Base-by-base conservation (phyloP, 768 basidiomycete species). In the Agaricus blazei region DNA sequence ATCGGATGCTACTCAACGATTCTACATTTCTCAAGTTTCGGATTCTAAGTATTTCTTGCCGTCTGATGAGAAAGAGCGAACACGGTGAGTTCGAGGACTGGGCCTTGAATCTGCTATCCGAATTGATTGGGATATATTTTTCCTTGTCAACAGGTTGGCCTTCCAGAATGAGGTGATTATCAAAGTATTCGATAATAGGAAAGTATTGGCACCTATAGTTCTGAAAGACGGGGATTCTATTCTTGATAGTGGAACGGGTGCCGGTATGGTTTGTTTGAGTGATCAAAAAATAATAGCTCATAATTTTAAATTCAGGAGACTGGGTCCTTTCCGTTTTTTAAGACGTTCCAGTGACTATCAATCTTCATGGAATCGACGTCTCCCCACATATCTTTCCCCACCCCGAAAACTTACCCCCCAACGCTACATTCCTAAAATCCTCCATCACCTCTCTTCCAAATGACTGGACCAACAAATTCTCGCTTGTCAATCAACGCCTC, bases 361-460 rank as follows among this genome's bases (percentile, higher is more conserved):
- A 56, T 9, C 54, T 63, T 31, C 54, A 56, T 24, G 63, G 63
- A 40, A 54, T 62, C 34, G 65, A 66, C 56, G 59, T 63, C 49
- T 50, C 60, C 27, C 48, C 60, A 4, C 58, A 62, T 27, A 59
- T 62, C 24, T 66, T 66, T 47, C 65, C 66, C 7, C 45, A 49
- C 7, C 28, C 52, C 28, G n/a, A 34, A 9, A 6, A 27, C 14
- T 49, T 45, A 3, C 34, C 46, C 15, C 31, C 31, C 31, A 59
- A 59, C 37, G 37, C 54, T 5, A 51, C 53, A 9, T 59, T 59
- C 26, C 27, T 45, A 3, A 44, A 28, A 5, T 28, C 27, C 11
- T 44, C 54, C 12, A 47, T 54, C 44, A 59, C 58, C 7, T 44
- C 48, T 3, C 53, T 59, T 9, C 58, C 58, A 9, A 38, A 26